Base-by-base conservation (phyloP, 1,284 basidiomycete genomes). In the Puccinia novopanici region DNA sequence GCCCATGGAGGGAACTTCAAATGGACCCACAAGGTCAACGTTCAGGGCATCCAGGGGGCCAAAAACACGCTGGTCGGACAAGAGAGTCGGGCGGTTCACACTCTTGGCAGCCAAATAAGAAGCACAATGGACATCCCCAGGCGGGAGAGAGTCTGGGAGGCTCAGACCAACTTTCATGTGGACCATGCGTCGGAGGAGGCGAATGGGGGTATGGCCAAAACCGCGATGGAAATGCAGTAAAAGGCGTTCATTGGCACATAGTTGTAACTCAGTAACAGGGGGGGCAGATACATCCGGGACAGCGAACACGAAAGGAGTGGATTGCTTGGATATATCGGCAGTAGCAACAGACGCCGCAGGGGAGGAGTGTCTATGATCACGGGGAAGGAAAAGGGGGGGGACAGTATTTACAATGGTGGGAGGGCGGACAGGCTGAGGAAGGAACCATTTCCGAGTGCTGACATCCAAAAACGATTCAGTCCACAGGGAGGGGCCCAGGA, bases 361-460 rank as follows among this genome's bases (percentile, higher is more conserved):
- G n/a, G n/a, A n/a, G n/a, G n/a, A n/a, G n/a, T n/a, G n/a, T n/a
- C n/a, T n/a, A n/a, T n/a, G n/a, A n/a, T n/a, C n/a, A n/a, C n/a
- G n/a, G n/a, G n/a, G n/a, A n/a, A n/a, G n/a, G n/a, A n/a, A n/a
- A n/a, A n/a, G n/a, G n/a, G n/a, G n/a, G n/a, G n/a, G n/a, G n/a
- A n/a, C n/a, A n/a, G n/a, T n/a, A n/a, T n/a, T n/a, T n/a, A n/a
- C n/a, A n/a, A n/a, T n/a, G n/a, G n/a, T n/a, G n/a, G n/a, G n/a
- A n/a, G n/a, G n/a, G n/a, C n/a, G n/a, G n/a, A n/a, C n/a, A 17
- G 63, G 63, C 10, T 22, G 10, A 67, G 63, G 63, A n/a, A 67
- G n/a, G 3, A 45, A 10, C 63, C 63, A 67, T 19, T 67, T 67
- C 1, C 45, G 63, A 3, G 2, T 15, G 4, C 19, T 1, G 2